Percentiles rank a stretch among this genome's conserved stretches.
These are phyloP conservation scores for Fistulinella prunicolor DNA, from an alignment of 768 basidiomycete genomes.

Conservation along the genomic window DNA sequence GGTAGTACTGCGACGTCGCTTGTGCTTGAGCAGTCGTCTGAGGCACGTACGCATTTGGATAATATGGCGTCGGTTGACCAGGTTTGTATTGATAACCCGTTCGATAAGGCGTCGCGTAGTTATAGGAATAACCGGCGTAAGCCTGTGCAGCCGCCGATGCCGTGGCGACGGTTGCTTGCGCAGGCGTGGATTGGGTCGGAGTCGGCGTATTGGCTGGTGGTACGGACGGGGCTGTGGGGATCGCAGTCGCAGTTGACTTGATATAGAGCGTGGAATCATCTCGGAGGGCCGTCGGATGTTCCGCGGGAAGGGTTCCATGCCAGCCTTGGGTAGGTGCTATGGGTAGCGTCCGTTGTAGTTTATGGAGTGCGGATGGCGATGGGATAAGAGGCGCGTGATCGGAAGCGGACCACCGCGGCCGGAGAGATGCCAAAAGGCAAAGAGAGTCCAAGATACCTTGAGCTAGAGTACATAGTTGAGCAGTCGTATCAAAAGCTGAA, in stretches of 20 bases:
- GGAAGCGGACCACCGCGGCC: constrained; percentile 55
- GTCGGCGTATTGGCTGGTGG: constrained; percentile 35
- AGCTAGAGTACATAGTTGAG: constrained; percentile 43
- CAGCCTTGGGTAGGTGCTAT: constrained; percentile 60
- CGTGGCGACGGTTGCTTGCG: constrained; percentile 21
- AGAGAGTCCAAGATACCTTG: constrained; percentile 72
- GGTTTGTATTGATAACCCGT: constrained; percentile 38
- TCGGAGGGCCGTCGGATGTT: constrained; percentile 57
- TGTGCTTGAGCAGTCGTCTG: constrained; percentile 27
- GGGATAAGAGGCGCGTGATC: constrained; percentile 53
- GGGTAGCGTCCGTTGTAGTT: constrained; percentile 68
- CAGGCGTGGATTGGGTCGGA: constrained; percentile 23
- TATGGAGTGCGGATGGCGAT: constrained; percentile 60
- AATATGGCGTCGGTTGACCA: constrained; percentile 34
- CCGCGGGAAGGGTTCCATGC: constrained; percentile 67
- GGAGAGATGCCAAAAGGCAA: constrained; percentile 61
- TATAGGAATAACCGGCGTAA: constrained; percentile 34
- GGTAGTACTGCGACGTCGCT: constrained; percentile 34
- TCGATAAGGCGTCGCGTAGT: constrained; percentile 35
- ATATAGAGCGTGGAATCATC: constrained; percentile 76
- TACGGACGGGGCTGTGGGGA: constrained; percentile 33
- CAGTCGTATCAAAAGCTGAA: neutral
- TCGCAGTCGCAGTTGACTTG: constrained; percentile 40
- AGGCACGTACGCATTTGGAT: constrained; percentile 28
- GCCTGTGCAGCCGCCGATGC: constrained; percentile 28